A percentile compares a stretch with the other conserved stretches of the same genome.
phyloP scores from a whole-genome alignment of 2,329 filamentous ascomycete species.

The Apiospora pterosperma region DNA sequence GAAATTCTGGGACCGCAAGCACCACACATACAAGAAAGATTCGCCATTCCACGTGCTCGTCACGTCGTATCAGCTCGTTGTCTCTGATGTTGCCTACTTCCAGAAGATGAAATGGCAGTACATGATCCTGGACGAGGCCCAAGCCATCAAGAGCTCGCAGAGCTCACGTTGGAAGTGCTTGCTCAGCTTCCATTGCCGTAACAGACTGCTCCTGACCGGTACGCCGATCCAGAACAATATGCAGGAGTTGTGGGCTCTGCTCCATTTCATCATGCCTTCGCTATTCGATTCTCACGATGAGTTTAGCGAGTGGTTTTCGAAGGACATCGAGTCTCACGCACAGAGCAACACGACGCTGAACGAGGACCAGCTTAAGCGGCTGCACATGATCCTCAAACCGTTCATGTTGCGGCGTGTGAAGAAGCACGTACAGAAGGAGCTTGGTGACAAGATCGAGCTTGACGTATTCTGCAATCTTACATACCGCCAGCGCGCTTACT shows the following conservation, averaged over 20 bases:
- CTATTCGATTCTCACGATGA: conserved; percentile 93
- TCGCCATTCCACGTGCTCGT: conserved; percentile 94
- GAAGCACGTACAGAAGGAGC: conserved; percentile 98
- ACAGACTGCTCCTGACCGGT: conserved; percentile 87
- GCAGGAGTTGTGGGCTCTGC: conserved; percentile 95
- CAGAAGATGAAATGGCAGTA: conserved; percentile 99
- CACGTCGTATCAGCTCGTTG: conserved; percentile 95
- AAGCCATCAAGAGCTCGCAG: conserved; percentile 96
- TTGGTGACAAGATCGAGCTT: conserved; percentile 96
- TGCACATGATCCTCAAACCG: conserved; percentile 98
- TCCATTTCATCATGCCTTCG: conserved; percentile 99
- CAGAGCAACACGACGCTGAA: conserved; percentile 99
- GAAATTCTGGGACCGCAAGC: conserved; percentile 99
- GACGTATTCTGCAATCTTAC: conserved; percentile 97
- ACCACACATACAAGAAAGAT: conserved; percentile 90
- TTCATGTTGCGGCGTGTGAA: conserved; percentile 99
- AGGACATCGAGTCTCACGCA: conserved; percentile 95
- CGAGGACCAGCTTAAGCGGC: conserved; percentile 91
- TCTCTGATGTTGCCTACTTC: conserved; percentile 94
- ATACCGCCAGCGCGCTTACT: conserved; percentile 92
- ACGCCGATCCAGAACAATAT: conserved; percentile 99
- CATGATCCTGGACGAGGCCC: conserved; percentile 98
- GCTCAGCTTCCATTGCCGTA: conserved; percentile 90
- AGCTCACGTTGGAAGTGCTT: conserved; percentile 97
- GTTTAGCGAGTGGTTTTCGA: conserved; percentile 92